These are phyloP conservation scores for Sicyos edulis DNA, from an alignment of 306 rosid genomes.

Conservation along the genomic window DNA sequence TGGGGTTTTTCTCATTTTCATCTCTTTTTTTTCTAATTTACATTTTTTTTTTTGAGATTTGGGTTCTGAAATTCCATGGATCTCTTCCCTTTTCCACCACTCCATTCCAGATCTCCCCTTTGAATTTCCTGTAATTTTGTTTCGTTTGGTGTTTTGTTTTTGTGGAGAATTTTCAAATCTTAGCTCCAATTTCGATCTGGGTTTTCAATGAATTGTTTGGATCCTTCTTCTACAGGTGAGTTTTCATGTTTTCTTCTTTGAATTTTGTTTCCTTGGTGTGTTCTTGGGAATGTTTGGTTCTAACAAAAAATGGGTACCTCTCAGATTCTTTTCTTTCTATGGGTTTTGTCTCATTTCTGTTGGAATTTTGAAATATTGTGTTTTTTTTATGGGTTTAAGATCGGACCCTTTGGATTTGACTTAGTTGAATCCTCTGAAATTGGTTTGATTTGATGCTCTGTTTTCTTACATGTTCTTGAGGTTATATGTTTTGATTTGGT, in stretches of 20 bases:
- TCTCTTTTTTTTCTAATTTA: not conserved
- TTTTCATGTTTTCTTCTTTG: not conserved
- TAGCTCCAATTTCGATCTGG: slow-evolving; percentile 6
- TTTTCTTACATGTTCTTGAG: not conserved
- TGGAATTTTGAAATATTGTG: not conserved
- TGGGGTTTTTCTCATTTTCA: slow-evolving; percentile 9
- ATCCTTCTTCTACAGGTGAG: slow-evolving; percentile 16
- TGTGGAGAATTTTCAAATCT: not conserved
- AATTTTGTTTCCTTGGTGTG: not conserved
- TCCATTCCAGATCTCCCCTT: slow-evolving; percentile 7
- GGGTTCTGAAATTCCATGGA: not conserved
- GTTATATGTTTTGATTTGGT: not conserved
- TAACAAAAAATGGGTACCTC: not conserved
- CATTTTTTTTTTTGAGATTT: not conserved
- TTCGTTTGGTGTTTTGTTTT: not conserved
- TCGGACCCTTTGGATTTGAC: slow-evolving; percentile 17
- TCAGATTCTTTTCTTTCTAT: not conserved
- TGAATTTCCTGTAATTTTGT: not conserved
- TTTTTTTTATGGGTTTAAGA: slow-evolving; percentile 11
- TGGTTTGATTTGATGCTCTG: not conserved
- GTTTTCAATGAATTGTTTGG: not conserved
- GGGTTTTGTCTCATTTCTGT: not conserved
- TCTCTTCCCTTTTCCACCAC: not conserved
- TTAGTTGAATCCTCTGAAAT: not conserved
- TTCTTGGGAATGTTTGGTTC: not conserved